Evolutionary conservation across 164 flowering plant species (phyloP), one percentile per base, ranked within the genome.

Genomic region (Vitis rotundifolia): DNA sequence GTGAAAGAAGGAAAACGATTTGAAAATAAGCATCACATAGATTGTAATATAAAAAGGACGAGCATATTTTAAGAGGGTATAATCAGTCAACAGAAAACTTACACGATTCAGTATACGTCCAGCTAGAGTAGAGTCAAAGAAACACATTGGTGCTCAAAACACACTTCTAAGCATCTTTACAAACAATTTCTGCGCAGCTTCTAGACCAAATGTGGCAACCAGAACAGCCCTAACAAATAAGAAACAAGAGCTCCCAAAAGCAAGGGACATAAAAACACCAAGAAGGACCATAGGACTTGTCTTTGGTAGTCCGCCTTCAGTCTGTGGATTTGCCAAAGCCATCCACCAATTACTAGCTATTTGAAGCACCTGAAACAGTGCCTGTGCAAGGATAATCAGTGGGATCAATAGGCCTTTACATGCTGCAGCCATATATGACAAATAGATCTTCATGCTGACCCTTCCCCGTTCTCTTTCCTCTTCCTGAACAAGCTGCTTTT

Each of bases 271-370:
- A 74, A 89, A 95, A 69, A 95, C 98, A 73, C 79, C 79, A 75
- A 95, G 85, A 78, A 95, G 97, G 47, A 83, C 82, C 84, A 82
- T 74, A 51, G 82, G 85, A 66, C 84, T 90, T 8, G 92, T 88
- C 77, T 77, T 88, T 6, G 99, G 89, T 31, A 76, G 71, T 68
- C 84, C 97, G 29, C 95, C 98, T 71, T 81, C 78, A 16, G 98
- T 91, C 77, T 93, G 99, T 51, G 99, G 99, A 75, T 90, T 93
- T 52, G 99, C 98, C 98, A 97, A 95, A 37, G 99, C 99, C 99
- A 95, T 95, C 99, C 99, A 95, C 97, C 97, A 95, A 73, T 80
- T 95, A 76, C 98, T 88, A 57, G 95, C 97, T 77, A 95, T 95
- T 75, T 95, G 98, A 69, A 95, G 97, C 75, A 90, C 81, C 75